Base-by-base conservation (phyloP, 768 basidiomycete species). In the Tubosaeta brunneosetosa region DNA sequence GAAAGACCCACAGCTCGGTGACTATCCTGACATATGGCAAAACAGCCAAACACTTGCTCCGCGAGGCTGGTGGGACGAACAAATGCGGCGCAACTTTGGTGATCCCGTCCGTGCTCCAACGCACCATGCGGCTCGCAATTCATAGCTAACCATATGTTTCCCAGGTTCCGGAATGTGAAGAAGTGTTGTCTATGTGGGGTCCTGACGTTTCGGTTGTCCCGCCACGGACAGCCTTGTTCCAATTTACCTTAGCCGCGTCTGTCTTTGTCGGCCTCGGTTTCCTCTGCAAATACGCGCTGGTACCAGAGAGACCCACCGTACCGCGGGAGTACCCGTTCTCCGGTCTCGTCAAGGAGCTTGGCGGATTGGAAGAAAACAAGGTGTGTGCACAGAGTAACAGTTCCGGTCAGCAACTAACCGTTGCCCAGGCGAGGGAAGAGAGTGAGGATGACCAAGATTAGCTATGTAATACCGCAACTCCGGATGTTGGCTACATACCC, bases 131-230 rank as follows among this genome's bases (percentile, higher is more conserved):
- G 34, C 33, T 31, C 34, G 26, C 6, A 13, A 31, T 38, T 33
- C 16, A 55, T 47, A 52, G 57, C 55, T 57, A 44, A 63, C 43
- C 61, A 50, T 46, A 51, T 37, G 55, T 25, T 41, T 36, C 36
- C 42, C 61, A 93, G 91, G 69, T 91, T 31, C 90, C 88, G 53
- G 88, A 91, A 68, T 76, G 81, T 62, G 88, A 91, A 47, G 91
- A 93, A 61, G 73, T 88, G 22, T 69, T 86, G 51, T 89, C 86
- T 34, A 89, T 93, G 86, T 92, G 88, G 88, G 88, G 89, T 25
- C 89, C 89, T 19, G 91, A 93, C 62, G 73, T 81, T 27, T 79
- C 90, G 37, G 76, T 77, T 19, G 72, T 88, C 12, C 70, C 76
- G 12, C 83, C 87, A 25, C 67, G 75, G 7, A 75, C 66, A 2